Percentiles rank a stretch among this genome's conserved stretches.
Evolutionary conservation across 768 basidiomycete genomes (phyloP).

Genomic region (Trametes cingulata): DNA sequence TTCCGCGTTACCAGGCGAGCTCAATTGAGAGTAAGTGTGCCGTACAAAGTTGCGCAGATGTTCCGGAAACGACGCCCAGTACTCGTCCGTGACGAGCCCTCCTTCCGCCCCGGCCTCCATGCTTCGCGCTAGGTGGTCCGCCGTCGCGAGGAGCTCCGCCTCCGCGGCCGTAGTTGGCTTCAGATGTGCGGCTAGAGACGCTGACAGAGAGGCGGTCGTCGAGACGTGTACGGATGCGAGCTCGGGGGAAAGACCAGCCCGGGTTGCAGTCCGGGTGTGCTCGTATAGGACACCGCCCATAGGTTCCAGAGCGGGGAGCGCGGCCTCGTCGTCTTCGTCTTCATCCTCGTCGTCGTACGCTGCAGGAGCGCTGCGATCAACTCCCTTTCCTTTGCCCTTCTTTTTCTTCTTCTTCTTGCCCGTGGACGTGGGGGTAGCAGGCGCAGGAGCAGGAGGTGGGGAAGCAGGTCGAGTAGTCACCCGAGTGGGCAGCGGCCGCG

Average conservation of each 20-base stretch:
- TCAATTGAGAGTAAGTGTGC: constrained; percentile 34
- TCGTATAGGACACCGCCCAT: constrained; percentile 18
- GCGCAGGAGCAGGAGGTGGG: constrained; percentile 15
- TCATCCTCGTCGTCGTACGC: constrained; percentile 25
- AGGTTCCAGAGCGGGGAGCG: constrained; percentile 26
- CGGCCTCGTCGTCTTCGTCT: constrained; percentile 32
- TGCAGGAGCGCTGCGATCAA: constrained; percentile 14
- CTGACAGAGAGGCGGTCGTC: constrained; percentile 45
- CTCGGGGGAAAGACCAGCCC: constrained; percentile 45
- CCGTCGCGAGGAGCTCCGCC: constrained; percentile 60
- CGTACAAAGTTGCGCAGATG: constrained; percentile 72
- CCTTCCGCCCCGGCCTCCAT: constrained; percentile 45
- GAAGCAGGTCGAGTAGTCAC: constrained; percentile 17
- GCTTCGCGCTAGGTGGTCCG: constrained; percentile 61
- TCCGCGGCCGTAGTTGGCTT: constrained; percentile 44
- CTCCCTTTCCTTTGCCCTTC: constrained; percentile 42
- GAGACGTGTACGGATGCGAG: constrained; percentile 50
- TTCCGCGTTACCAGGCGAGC: constrained; percentile 36
- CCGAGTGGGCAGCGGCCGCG: constrained; percentile 16
- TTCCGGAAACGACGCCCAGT: constrained; percentile 68
- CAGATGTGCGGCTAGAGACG: constrained; percentile 36
- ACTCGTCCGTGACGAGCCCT: constrained; percentile 55
- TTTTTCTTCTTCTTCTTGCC: constrained; percentile 50
- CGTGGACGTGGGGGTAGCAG: constrained; percentile 20
- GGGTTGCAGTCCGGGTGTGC: constrained; percentile 18